These are phyloP conservation scores for Phytopythium litorale DNA, from an alignment of 352 stramenopile species.

Conservation along the genomic window DNA sequence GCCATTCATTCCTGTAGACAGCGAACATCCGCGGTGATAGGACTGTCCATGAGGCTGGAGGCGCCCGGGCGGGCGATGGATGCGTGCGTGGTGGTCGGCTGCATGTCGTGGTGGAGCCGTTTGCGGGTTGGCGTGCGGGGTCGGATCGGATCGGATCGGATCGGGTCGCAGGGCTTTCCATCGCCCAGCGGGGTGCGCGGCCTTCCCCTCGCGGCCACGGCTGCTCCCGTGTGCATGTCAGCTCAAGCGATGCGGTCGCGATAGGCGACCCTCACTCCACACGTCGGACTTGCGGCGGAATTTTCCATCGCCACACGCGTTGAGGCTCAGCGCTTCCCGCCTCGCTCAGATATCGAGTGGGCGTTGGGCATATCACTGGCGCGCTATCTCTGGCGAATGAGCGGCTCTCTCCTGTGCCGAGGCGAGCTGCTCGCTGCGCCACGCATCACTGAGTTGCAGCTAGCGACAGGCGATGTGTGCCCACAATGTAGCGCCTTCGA, in stretches of 20 bases:
- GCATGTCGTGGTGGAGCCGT: neutral
- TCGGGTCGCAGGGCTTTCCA: neutral
- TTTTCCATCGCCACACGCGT: neutral
- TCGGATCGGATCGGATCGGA: neutral
- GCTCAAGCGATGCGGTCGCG: too few species aligned
- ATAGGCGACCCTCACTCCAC: too few species aligned
- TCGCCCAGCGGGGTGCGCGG: neutral
- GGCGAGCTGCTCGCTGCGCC: too few species aligned
- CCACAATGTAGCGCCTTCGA: neutral
- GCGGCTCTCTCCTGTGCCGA: neutral
- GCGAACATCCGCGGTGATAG: too few species aligned
- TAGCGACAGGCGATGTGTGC: neutral
- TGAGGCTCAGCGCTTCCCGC: neutral
- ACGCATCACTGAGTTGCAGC: neutral
- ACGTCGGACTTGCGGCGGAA: too few species aligned
- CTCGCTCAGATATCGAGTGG: too few species aligned
- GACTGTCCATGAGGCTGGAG: too few species aligned
- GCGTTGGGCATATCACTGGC: neutral
- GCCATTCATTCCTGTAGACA: too few species aligned
- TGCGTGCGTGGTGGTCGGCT: too few species aligned
- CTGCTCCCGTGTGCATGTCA: neutral
- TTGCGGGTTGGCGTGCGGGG: neutral
- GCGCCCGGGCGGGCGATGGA: too few species aligned
- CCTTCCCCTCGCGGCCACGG: neutral
- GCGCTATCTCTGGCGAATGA: neutral